Base-by-base conservation (phyloP, 441 rosid genomes). In the Biscutella auriculata region DNA sequence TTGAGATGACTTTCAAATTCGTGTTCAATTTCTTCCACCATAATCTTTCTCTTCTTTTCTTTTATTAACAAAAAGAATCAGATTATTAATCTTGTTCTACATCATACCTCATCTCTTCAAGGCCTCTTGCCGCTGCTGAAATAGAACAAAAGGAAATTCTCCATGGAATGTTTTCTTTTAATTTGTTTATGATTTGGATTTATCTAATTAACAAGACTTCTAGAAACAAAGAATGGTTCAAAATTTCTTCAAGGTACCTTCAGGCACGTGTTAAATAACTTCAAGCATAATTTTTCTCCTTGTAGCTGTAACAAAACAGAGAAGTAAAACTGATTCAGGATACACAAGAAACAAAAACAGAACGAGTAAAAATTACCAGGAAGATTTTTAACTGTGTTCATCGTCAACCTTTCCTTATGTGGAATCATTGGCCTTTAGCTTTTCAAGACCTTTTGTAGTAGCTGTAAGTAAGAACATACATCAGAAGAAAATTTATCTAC, bases 11-110 rank as follows among this genome's bases (percentile, higher is more conserved):
- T 67, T 62, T 55, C 63, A 49, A 32, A 68, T 19, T 68, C 72
- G 8, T 37, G 49, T 57, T 68, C 73, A 39, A 68, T 19, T 53
- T 17, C 68, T n/a, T 62, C 68, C 68, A 68, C 26, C 68, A 68
- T 62, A 52, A 16, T 21, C 9, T 13, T 14, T 50, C 64, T 62
- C 42, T 50, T 48, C 21, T 27, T 51, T 42, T 56, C 73, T 62
- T 13, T 68, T 68, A 43, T 66, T 36, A 29, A 5, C 10, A 26
- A 27, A 36, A 52, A 5, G 11, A 7, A 46, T 11, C 47, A 60
- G 12, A 54, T 28, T 19, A 17, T 12, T 6, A 56, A 68, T 68
- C 68, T 49, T 34, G 37, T 35, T 62, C 43, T 11, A 29, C 43
- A 14, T 59, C 26, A 7, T 27, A 47, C 63, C 41, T 53, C 48